Evolutionary conservation across 31 red algal genomes (phyloP), one percentile per base, ranked within the genome.

Genomic region (Asparagopsis taxiformis): DNA sequence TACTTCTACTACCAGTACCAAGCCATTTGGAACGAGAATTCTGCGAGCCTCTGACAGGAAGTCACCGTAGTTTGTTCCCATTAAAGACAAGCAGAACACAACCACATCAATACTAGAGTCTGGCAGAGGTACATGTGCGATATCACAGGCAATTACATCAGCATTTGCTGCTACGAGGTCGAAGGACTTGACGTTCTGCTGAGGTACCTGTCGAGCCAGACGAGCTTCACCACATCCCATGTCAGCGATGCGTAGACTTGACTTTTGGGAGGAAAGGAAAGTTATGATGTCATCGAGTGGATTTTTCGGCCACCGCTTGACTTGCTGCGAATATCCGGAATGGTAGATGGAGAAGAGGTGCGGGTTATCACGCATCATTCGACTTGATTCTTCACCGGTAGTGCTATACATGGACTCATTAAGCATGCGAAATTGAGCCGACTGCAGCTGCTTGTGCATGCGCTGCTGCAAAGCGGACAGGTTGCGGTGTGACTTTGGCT

Each of bases 51-150:
- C 96, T 2, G 13, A 23, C 7, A 99, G 31, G 52, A 93, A 92
- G 15, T 94, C 84, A 11, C 33, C 63, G 46, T 95, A 95, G 70
- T 99, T 91, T 4, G 86, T 94, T 49, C 91, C 91, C 96, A 99
- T 99, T 13, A 99, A 78, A 3, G 91, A 95, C 9, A 99, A 80
- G 51, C 96, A 99, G 60, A 94, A 99, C 7, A 99, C 84, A 28
- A 75, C 96, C 17, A 94, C 82, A 52, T 95, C 96, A 0, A 85
- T 88, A 31, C 29, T 60, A 1, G 44, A 43, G 10, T 65, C 49
- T 3, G 55, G 24, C 16, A 99, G 65, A 1, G 91, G 91, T 35
- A 85, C 58, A 28, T 80, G 60, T 19, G 83, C 69, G 58, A 99
- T 88, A 60, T 99, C 86, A 59, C 96, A 94, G 1, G 87, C 83